These are phyloP conservation scores for Neurospora pannonica DNA, from an alignment of 495 filamentous ascomycete genomes.

Conservation along the genomic window DNA sequence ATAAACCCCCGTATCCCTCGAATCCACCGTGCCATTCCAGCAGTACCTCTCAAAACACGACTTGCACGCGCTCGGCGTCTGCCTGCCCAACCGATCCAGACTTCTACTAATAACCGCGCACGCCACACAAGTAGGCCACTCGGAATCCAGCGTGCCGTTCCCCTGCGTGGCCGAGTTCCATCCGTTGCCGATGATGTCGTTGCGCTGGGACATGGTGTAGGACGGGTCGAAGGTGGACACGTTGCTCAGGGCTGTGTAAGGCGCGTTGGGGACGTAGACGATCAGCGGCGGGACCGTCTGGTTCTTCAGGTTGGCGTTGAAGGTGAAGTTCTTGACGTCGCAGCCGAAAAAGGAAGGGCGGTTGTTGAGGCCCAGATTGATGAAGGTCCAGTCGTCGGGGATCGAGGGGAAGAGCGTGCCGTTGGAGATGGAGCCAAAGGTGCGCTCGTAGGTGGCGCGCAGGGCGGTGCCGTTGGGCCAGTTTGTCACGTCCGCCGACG, in stretches of 20 bases:
- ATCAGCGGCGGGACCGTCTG: constrained; percentile 52
- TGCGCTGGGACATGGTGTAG: constrained; percentile 54
- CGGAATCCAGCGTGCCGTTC: constrained; percentile 59
- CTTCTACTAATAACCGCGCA: constrained; percentile 80
- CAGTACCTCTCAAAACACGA: constrained; percentile 75
- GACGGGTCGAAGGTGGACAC: constrained; percentile 57
- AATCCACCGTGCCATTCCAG: constrained; percentile 68
- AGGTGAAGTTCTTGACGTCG: constrained; percentile 56
- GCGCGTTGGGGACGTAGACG: constrained; percentile 85
- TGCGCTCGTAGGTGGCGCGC: constrained; percentile 75
- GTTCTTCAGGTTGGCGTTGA: constrained; percentile 11
- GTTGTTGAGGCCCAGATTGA: constrained; percentile 77
- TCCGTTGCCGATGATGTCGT: constrained; percentile 75
- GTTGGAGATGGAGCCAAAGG: constrained; percentile 55
- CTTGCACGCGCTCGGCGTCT: constrained; percentile 56
- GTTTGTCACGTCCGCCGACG: constrained; percentile 65
- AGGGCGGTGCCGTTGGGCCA: constrained; percentile 87
- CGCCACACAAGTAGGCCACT: constrained; percentile 74
- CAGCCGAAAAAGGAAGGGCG: constrained; percentile 93
- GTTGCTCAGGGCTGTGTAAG: constrained; percentile 67
- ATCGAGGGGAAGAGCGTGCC: constrained; percentile 76
- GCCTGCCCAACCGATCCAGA: constrained; percentile 54
- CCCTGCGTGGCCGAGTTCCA: constrained; percentile 73
- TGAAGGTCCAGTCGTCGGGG: constrained; percentile 76
- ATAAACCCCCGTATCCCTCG: constrained; percentile 21